phyloP scores from a whole-genome alignment of 108 stramenopile genomes.

The Cafeteria roenbergensis region DNA sequence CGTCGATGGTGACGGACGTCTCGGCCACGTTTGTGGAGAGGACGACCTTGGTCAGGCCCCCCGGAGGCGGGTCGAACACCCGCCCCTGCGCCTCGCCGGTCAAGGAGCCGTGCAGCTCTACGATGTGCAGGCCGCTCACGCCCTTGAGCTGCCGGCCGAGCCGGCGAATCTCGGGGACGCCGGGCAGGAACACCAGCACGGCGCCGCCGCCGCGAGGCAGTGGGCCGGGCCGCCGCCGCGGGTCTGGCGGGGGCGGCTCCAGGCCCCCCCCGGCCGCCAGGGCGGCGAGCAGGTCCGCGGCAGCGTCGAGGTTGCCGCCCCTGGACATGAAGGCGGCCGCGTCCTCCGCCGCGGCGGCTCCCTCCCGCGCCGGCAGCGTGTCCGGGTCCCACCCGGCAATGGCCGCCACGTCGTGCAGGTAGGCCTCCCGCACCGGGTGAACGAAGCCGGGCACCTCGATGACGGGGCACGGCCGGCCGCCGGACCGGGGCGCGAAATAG shows the following conservation, averaged over 20 bases:
- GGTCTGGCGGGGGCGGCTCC: no score
- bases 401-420: constrained; percentile 22
- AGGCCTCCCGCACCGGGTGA: constrained; percentile 56
- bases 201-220: constrained; percentile 53
- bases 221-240: neutral
- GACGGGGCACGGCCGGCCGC: constrained; percentile 36
- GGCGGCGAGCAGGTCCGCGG: constrained; percentile 8
- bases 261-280: neutral
- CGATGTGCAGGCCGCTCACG: constrained; percentile 16
- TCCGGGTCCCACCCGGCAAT: neutral
- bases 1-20: constrained; percentile 81
- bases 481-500: constrained; percentile 52
- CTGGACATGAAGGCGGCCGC: neutral
- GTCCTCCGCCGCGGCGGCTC: neutral
- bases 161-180: constrained; percentile 73
- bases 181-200: constrained; percentile 83
- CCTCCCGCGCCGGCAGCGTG: neutral
- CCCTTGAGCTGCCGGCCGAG: constrained; percentile 58
- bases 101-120: constrained; percentile 70
- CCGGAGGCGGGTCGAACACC: constrained; percentile 52
- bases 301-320: neutral
- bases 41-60: constrained; percentile 59
- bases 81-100: constrained; percentile 58
- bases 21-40: constrained; percentile 93
- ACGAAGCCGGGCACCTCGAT: constrained; percentile 66